Conservation (phyloP, 2,329 filamentous ascomycete species). For the Aspergillus pseudoglaucus region DNA sequence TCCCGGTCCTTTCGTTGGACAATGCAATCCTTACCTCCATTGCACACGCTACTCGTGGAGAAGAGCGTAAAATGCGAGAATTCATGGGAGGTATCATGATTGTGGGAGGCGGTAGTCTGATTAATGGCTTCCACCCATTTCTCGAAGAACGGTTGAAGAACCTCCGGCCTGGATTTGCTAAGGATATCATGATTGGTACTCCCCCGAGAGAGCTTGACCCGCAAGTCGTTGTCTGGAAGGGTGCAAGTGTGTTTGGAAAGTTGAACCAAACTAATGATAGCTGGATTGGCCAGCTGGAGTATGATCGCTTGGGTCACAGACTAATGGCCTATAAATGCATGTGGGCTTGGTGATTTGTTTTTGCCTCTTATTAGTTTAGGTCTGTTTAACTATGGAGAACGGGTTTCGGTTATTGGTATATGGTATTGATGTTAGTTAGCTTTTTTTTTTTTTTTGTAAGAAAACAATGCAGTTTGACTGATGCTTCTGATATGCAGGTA, state of each 20-base stretch:
- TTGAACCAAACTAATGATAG: slow-evolving; percentile 81
- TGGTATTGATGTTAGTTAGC: not conserved
- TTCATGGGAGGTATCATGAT: slow-evolving; percentile 87
- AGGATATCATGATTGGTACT: slow-evolving; percentile 61
- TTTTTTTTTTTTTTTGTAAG: too few species aligned
- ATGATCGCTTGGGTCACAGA: slow-evolving; percentile 74
- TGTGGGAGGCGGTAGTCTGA: slow-evolving; percentile 76
- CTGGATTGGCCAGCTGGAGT: slow-evolving; percentile 85
- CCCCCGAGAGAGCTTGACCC: slow-evolving; percentile 92
- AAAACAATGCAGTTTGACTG: not conserved
- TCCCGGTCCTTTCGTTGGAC: slow-evolving; percentile 79
- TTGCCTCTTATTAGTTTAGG: slow-evolving; percentile 1
- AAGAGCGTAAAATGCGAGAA: slow-evolving; percentile 89
- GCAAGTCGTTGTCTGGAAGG: slow-evolving; percentile 97
- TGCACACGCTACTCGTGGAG: slow-evolving; percentile 74
- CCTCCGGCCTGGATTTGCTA: slow-evolving; percentile 53
- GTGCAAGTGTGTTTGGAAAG: slow-evolving; percentile 91
- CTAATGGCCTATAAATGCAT: slow-evolving; percentile 76
- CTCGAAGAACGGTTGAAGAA: slow-evolving; percentile 75
- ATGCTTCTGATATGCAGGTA: not conserved
- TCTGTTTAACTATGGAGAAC: slow-evolving; percentile 1
- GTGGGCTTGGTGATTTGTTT: slow-evolving; percentile 48
- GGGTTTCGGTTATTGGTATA: not conserved
- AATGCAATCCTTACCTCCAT: slow-evolving; percentile 86
- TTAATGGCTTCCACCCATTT: slow-evolving; percentile 69